A percentile compares a stretch with the other conserved stretches of the same genome.
Conservation (phyloP, 345 rosid genomes). For the Pistacia vera region DNA sequence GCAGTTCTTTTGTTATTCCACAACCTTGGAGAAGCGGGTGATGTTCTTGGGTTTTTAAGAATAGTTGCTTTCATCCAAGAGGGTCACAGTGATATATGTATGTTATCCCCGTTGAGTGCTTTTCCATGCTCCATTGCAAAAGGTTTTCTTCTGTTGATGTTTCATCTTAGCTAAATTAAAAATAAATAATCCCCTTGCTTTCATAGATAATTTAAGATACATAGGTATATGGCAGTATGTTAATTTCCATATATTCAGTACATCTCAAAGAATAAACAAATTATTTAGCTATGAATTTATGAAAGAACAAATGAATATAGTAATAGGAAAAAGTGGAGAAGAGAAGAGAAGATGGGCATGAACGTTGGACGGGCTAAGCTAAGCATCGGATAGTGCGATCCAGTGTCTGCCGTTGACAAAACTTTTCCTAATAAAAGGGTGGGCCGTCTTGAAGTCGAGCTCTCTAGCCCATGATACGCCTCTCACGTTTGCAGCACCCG, state of each 20-base stretch:
- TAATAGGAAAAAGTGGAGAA: background rate
- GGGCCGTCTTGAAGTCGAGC: constrained; percentile 77
- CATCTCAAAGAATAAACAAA: constrained; percentile 16
- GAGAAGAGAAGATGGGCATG: background rate
- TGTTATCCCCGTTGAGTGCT: background rate
- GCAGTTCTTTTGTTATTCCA: background rate
- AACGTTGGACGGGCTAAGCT: background rate
- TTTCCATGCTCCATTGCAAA: background rate
- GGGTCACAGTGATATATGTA: background rate
- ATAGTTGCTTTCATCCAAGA: background rate
- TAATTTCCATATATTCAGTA: background rate
- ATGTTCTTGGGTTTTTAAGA: background rate
- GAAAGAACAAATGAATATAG: constrained; percentile 18
- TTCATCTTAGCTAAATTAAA: no score
- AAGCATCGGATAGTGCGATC: constrained; percentile 80
- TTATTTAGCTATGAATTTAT: background rate
- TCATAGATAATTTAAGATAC: background rate
- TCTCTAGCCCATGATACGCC: constrained; percentile 93
- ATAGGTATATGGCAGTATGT: background rate
- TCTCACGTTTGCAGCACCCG: constrained; percentile 73
- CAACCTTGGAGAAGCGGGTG: background rate
- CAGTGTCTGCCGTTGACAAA: constrained; percentile 95
- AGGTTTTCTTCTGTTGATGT: background rate
- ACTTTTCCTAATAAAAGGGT: constrained; percentile 80
- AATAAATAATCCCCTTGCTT: no score